A percentile compares a stretch with the other conserved stretches of the same genome.
Conservation (phyloP, 176 grass and related monocot species). For the bread wheat (Triticum aestivum) region IWGSC_CS_RefSeq_v2.1 NC_057813.1:388595697-388596196, state of each 20-base stretch:
- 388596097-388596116: constrained; percentile 74
- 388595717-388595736: constrained; percentile 87
- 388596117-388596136: constrained; percentile 68
- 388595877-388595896: constrained; percentile 65
- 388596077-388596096: constrained; percentile 49
- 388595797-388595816: constrained; percentile 76
- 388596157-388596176: constrained; percentile 72
- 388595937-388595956: constrained; percentile 48
- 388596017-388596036: constrained; percentile 68
- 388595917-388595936: constrained; percentile 73
- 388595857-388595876: constrained; percentile 88
- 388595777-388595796: constrained; percentile 61
- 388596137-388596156: constrained; percentile 55
- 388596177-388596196: constrained; percentile 71
- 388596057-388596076: constrained; percentile 61
- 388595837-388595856: constrained; percentile 84
- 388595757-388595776: constrained; percentile 69
- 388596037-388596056: constrained; percentile 66
- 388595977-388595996: constrained; percentile 62
- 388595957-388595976: constrained; percentile 64
- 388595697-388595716: constrained; percentile 93
- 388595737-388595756: constrained; percentile 89
- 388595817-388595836: constrained; percentile 64
- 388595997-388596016: constrained; percentile 54
- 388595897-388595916: constrained; percentile 65